These are phyloP conservation scores for Asterella californica DNA, from an alignment of 225 moss, liverwort and hornwort genomes.

Conservation along the genomic window DNA sequence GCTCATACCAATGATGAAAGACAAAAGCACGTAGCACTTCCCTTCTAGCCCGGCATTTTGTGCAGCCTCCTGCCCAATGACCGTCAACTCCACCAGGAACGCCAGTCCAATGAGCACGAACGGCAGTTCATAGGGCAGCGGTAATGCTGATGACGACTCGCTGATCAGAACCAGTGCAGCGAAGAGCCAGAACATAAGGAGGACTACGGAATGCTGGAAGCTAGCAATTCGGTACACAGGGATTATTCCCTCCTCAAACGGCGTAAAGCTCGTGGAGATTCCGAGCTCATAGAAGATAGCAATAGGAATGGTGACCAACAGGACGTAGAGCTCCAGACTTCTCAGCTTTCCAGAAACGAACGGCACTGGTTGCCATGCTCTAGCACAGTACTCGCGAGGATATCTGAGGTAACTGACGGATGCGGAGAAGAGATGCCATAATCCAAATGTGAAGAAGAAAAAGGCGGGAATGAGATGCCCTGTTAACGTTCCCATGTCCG, in stretches of 20 bases:
- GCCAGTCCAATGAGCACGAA: constrained; percentile 77
- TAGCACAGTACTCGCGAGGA: constrained; percentile 73
- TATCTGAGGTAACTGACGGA: constrained; percentile 57
- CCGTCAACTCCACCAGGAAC: constrained; percentile 74
- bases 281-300: constrained; percentile 90
- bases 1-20: constrained; percentile 57
- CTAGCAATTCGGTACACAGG: constrained; percentile 73
- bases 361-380: constrained; percentile 72
- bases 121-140: constrained; percentile 65
- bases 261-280: constrained; percentile 70
- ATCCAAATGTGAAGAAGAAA: constrained; percentile 63
- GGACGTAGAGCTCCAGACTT: constrained; percentile 76
- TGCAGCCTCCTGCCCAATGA: constrained; percentile 64
- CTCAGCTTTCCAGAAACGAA: constrained; percentile 58
- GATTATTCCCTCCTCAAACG: constrained; percentile 64
- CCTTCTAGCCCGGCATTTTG: constrained; percentile 77
- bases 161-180: constrained; percentile 65
- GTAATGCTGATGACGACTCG: constrained; percentile 66
- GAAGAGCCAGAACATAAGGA: constrained; percentile 87
- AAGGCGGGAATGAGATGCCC: constrained; percentile 69
- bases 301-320: constrained; percentile 64
- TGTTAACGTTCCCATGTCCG: constrained; percentile 68
- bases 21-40: constrained; percentile 72
- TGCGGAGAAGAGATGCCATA: constrained; percentile 68
- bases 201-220: constrained; percentile 80